Base-by-base conservation (phyloP, 768 basidiomycete species). In the Mycena haematopus region DNA sequence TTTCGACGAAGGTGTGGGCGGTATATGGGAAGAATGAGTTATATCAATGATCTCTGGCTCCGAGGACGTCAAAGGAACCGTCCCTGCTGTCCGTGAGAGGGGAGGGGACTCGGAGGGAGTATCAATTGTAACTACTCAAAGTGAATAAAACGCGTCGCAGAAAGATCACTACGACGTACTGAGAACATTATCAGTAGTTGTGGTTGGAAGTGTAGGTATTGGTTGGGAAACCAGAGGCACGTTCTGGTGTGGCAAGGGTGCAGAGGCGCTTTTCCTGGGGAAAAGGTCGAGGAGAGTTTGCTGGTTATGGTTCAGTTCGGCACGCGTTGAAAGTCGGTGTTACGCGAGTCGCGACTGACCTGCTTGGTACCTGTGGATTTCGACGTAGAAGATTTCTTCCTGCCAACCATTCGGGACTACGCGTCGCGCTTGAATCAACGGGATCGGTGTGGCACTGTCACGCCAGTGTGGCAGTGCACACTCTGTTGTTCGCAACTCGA, bases 261-360 rank as follows among this genome's bases (percentile, higher is more conserved):
- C 42, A 33, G 62, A 21, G 6, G 25, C 33, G 35, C 24, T 53
- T 58, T 75, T 76, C 52, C 66, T 65, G 11, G 68, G 57, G 60
- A 79, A 79, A 35, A 77, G 69, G 50, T 81, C 79, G n/a, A 80
- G 66, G 1, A 84, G 65, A 3, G 81, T 82, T 60, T 71, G 75
- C 72, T 84, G 80, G 66, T 40, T 52, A 35, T 38, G 33, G 33
- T 24, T 64, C 44, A 60, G 55, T 47, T 50, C 36, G 45, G 40
- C 1, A 57, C 42, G 55, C 58, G 58, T 65, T 52, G 58, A 25
- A 50, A 58, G 49, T 14, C 21, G 45, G 21, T 46, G 22, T 17
- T n/a, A 15, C 29, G 21, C 50, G 44, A 24, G 56, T 22, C 33
- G 31, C 40, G 52, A 75, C 74, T 57, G 57, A 76, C 76, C 58